Percentiles rank a stretch among this genome's conserved stretches.
phyloP scores from a whole-genome alignment of 2,329 filamentous ascomycete species.

The Neodidymelliopsis sp. region DNA sequence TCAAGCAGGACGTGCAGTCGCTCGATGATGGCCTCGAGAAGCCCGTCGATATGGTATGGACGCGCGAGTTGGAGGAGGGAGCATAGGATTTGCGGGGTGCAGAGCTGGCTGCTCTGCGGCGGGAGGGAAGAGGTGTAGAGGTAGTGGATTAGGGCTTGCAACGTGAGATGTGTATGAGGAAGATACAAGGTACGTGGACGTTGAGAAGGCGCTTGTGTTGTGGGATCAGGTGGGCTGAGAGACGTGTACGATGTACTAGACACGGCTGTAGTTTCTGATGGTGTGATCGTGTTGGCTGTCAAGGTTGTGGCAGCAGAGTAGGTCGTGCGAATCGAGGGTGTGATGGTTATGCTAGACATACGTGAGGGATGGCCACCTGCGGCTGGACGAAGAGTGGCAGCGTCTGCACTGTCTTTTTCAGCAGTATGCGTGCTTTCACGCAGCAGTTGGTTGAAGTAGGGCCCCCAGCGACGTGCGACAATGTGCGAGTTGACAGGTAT shows the following conservation, averaged over 20 bases:
- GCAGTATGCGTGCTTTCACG: conserved; percentile 76
- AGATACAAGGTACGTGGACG: conserved; percentile 89
- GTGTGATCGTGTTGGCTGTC: conserved; percentile 47
- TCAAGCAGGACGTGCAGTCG: conserved; percentile 88
- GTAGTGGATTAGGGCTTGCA: conserved; percentile 90
- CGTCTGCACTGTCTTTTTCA: conserved; percentile 67
- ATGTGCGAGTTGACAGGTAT: conserved; percentile 94
- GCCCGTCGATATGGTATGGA: conserved; percentile 90
- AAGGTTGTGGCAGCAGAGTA: conserved; percentile 55
- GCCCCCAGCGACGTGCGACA: conserved; percentile 87
- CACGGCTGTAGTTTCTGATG: conserved; percentile 49
- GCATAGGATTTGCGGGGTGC: conserved; percentile 94
- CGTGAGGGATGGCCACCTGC: conserved; percentile 65
- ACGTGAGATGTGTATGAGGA: conserved; percentile 87
- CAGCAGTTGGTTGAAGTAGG: conserved; percentile 92
- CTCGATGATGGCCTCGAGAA: conserved; percentile 92
- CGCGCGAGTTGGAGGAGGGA: conserved; percentile 92
- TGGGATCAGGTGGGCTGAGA: conserved; percentile 62
- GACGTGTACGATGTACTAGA: conserved; percentile 52
- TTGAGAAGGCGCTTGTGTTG: conserved; percentile 63
- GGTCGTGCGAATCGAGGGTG: conserved; percentile 66
- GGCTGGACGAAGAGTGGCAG: conserved; percentile 74
- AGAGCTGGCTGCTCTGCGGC: conserved; percentile 75
- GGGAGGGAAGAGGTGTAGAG: conserved; percentile 93
- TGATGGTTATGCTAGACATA: conserved; percentile 87